A percentile compares a stretch with the other conserved stretches of the same genome.
These are phyloP conservation scores for Orbilia oligospora DNA, from an alignment of 2,329 filamentous ascomycete species.

Conservation along the genomic window DNA sequence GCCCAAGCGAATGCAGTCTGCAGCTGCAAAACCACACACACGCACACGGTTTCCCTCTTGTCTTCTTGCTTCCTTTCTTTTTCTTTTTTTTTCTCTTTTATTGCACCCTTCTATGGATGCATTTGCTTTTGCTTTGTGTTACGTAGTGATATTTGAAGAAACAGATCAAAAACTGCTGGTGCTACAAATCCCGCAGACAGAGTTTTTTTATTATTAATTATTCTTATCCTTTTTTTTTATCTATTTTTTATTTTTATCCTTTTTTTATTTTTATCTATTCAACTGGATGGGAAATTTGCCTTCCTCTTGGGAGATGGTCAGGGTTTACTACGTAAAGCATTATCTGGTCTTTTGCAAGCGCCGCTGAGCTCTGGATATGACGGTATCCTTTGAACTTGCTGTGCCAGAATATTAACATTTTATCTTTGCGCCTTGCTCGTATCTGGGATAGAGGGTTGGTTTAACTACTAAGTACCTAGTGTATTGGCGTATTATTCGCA, in stretches of 20 bases:
- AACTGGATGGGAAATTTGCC: neutral
- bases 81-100: neutral
- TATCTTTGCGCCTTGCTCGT: constrained; percentile 3
- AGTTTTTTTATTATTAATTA: no score
- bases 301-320: neutral
- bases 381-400: constrained; percentile 4
- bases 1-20: constrained; percentile 46
- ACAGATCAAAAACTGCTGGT: constrained; percentile 13
- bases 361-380: constrained; percentile 9
- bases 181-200: constrained; percentile 44
- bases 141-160: constrained; percentile 28
- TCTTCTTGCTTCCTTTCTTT: no score
- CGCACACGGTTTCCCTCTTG: no score
- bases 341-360: constrained; percentile 15
- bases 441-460: constrained; percentile 11
- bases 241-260: neutral
- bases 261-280: no score
- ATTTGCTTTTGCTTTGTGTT: constrained; percentile 47
- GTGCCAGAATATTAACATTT: neutral
- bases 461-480: no score
- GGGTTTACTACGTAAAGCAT: constrained; percentile 13
- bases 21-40: constrained; percentile 31
- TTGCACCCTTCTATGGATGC: constrained; percentile 5
- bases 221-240: no score
- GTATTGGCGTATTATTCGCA: constrained; percentile 1